A percentile compares a stretch with the other conserved stretches of the same genome.
Conservation (phyloP, 2,329 filamentous ascomycete species). For the Epichloe sibirici region DNA sequence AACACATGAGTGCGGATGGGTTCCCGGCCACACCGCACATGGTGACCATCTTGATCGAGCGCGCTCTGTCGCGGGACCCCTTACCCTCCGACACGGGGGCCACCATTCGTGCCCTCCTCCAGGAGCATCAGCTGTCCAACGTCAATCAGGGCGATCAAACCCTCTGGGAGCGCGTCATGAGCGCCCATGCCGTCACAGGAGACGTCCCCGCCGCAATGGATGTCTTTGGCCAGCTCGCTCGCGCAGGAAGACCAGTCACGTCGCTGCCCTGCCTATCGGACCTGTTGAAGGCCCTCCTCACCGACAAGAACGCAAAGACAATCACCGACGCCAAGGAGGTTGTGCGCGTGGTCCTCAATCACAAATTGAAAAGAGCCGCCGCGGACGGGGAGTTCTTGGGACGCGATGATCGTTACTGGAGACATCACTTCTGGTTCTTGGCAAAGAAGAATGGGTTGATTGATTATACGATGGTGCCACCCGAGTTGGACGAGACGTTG, state of each 20-base stretch:
- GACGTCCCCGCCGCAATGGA: slow-evolving; percentile 36
- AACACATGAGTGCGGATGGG: slow-evolving; percentile 44
- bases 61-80: slow-evolving; percentile 48
- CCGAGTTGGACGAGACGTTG: slow-evolving; percentile 8
- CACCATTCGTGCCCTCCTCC: slow-evolving; percentile 46
- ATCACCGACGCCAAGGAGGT: slow-evolving; percentile 19
- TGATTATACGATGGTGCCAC: slow-evolving; percentile 12
- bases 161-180: slow-evolving; percentile 60
- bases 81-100: slow-evolving; percentile 38
- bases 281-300: slow-evolving; percentile 25
- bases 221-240: slow-evolving; percentile 33
- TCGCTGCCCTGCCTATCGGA: slow-evolving; percentile 30
- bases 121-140: slow-evolving; percentile 35
- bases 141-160: slow-evolving; percentile 38
- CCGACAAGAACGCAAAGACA: slow-evolving; percentile 10
- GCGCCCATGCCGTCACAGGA: slow-evolving; percentile 47
- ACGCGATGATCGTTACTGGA: slow-evolving; percentile 27
- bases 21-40: slow-evolving; percentile 50
- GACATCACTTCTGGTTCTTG: slow-evolving; percentile 38
- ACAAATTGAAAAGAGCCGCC: slow-evolving; percentile 15
- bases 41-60: slow-evolving; percentile 60
- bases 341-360: slow-evolving; percentile 18
- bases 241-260: slow-evolving; percentile 27
- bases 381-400: slow-evolving; percentile 3
- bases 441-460: slow-evolving; percentile 30